These are phyloP conservation scores for Cordyceps fumosorosea DNA, from an alignment of 2,329 filamentous ascomycete genomes.

Conservation along the genomic window DNA sequence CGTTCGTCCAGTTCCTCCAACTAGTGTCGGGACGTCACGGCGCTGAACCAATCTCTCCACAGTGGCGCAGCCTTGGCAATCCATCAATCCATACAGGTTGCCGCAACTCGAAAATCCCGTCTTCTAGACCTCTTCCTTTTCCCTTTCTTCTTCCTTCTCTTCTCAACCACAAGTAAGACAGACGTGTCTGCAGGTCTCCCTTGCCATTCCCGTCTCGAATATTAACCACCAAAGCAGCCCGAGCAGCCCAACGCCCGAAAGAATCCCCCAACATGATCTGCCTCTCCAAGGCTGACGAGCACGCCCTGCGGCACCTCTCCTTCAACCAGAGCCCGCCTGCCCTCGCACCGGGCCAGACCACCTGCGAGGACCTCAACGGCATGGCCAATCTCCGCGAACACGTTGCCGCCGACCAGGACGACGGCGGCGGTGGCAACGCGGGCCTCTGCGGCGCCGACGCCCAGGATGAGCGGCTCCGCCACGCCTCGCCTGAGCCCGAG, in stretches of 20 bases:
- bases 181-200: not conserved
- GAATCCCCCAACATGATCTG: conserved; percentile 39
- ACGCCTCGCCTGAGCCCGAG: conserved; percentile 17
- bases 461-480: conserved; percentile 22
- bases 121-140: not conserved
- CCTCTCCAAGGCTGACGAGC: conserved; percentile 47
- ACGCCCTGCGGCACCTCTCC: conserved; percentile 37
- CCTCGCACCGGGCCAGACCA: conserved; percentile 42
- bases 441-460: conserved; percentile 17
- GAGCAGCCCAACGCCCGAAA: not conserved
- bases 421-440: conserved; percentile 22
- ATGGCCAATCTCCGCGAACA: conserved; percentile 44
- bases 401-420: conserved; percentile 30
- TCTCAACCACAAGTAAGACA: not conserved
- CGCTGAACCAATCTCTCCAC: conserved; percentile 6
- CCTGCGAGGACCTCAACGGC: conserved; percentile 49
- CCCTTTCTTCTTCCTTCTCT: not conserved
- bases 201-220: not conserved
- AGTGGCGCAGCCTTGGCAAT: conserved; percentile 10
- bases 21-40: conserved; percentile 9
- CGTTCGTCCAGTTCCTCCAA: not conserved
- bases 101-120: not conserved
- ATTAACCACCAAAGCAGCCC: not conserved
- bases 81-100: not conserved
- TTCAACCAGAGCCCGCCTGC: conserved; percentile 50